Base-by-base conservation (phyloP, 768 basidiomycete genomes). In the Boletus barrowsii region DNA sequence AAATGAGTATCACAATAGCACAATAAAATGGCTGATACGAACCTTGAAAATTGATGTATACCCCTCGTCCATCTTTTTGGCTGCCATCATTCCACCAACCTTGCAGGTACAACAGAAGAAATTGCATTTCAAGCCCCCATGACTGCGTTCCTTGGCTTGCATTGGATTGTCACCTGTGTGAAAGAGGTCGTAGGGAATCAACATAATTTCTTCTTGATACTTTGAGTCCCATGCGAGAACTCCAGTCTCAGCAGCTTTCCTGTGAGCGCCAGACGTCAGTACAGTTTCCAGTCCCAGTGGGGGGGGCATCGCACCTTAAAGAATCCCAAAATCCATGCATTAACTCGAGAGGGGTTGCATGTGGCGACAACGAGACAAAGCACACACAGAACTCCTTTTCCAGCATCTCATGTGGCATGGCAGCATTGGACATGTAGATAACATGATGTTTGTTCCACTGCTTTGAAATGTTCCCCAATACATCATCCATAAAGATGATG, bases 361-460 rank as follows among this genome's bases (percentile, higher is more conserved):
- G 64, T 7, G 73, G 74, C 3, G 72, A 76, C 0, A 62, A 58
- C 0, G 67, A 55, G 3, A 74, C 57, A 57, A 72, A 74, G 0
- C 46, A 58, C 3, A 74, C 45, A 47, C 51, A 58, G n/a, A 57
- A 67, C 24, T 70, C 68, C 35, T 74, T 67, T 29, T 76, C 69
- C 0, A 75, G 24, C 20, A 63, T 60, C 26, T 64, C 6, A 2
- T 42, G 1, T 61, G 59, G 3, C 66, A 73, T 0, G 71, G 42
- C 17, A 0, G 45, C 70, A 53, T 74, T 72, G 0, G 66, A 71
- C 55, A 73, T 58, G 29, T 75, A 75, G 0, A 64, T 39, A 0
- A 62, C 55, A 10, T 67, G 61, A 26, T 75, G 71, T 26, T 70
- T 68, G 37, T 75, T 72, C 68, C 70, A 76, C 18, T 74, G 73